These are phyloP conservation scores for Suillus variegatus DNA, from an alignment of 768 basidiomycete genomes.

Conservation along the genomic window DNA sequence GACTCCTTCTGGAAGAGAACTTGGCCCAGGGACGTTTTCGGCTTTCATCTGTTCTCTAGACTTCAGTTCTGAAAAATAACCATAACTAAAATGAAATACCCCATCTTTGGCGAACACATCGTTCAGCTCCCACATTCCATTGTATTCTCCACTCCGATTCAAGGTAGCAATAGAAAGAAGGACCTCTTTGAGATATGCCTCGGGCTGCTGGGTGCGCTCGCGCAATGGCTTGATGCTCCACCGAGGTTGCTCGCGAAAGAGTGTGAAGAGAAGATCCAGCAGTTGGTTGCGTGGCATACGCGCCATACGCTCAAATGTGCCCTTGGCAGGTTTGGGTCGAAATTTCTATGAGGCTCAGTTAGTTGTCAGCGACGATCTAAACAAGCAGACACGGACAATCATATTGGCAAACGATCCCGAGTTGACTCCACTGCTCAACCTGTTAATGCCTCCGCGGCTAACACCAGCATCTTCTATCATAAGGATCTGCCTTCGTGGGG, in stretches of 20 bases:
- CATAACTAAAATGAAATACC: slow-evolving; percentile 37
- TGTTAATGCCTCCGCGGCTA: slow-evolving; percentile 69
- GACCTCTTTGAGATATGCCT: slow-evolving; percentile 84
- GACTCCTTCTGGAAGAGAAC: slow-evolving; percentile 20
- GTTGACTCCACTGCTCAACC: slow-evolving; percentile 74
- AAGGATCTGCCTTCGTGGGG: slow-evolving; percentile 63
- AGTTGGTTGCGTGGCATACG: slow-evolving; percentile 89
- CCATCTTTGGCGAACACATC: slow-evolving; percentile 68
- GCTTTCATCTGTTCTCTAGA: slow-evolving; percentile 40
- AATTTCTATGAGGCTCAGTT: slow-evolving; percentile 44
- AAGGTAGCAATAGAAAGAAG: slow-evolving; percentile 74
- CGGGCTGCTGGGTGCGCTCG: slow-evolving; percentile 83
- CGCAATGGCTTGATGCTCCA: slow-evolving; percentile 81
- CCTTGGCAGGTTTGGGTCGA: slow-evolving; percentile 67
- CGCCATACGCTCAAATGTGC: slow-evolving; percentile 84
- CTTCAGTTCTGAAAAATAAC: slow-evolving; percentile 10
- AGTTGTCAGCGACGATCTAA: not conserved
- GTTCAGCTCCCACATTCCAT: slow-evolving; percentile 79
- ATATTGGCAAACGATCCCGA: slow-evolving; percentile 62
- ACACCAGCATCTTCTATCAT: slow-evolving; percentile 75
- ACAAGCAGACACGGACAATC: slow-evolving; percentile 49
- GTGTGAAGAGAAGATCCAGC: slow-evolving; percentile 75
- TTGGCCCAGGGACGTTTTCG: slow-evolving; percentile 45
- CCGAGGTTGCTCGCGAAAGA: slow-evolving; percentile 77
- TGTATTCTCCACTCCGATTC: slow-evolving; percentile 78